Conservation (phyloP, 2,329 filamentous ascomycete genomes). For the Fusarium pseudocircinatum region DNA sequence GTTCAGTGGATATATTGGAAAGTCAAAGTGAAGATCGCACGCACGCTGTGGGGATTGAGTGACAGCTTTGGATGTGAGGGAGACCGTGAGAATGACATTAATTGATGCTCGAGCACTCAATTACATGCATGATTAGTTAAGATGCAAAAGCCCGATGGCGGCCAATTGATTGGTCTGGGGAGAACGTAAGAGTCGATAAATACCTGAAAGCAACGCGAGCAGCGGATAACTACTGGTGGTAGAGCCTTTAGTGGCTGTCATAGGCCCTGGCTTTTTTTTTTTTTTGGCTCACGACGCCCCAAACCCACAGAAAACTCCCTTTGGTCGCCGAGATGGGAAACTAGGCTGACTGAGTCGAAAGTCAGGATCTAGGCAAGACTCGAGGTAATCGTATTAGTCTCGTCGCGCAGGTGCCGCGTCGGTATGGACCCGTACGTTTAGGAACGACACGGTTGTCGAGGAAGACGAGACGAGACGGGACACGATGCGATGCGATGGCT, state of each 20-base stretch:
- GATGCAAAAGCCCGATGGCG: constrained; percentile 18
- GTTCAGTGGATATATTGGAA: constrained; percentile 24
- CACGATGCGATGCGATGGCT: constrained; percentile 27
- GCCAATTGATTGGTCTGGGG: constrained; percentile 32
- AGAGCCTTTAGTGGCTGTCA: constrained; percentile 2
- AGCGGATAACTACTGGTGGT: constrained; percentile 19
- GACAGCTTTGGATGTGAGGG: constrained; percentile 10
- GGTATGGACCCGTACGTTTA: constrained; percentile 20
- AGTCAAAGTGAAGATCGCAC: constrained; percentile 7
- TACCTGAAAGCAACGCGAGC: constrained; percentile 17
- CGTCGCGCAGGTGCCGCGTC: constrained; percentile 25
- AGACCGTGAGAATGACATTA: neutral
- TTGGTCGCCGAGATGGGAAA: constrained; percentile 22
- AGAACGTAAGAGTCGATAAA: constrained; percentile 25
- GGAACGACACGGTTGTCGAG: constrained; percentile 34
- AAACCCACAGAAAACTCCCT: constrained; percentile 19
- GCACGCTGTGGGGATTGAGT: constrained; percentile 6
- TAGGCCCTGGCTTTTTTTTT: constrained; percentile 20
- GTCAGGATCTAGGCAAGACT: neutral
- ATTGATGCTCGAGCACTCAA: constrained; percentile 21
- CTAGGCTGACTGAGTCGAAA: constrained; percentile 12
- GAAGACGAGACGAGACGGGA: constrained; percentile 28
- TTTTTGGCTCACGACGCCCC: too few relatives aligned
- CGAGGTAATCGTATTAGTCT: neutral
- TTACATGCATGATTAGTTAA: constrained; percentile 44